Evolutionary conservation across 805 yeast species (phyloP), one percentile per base, ranked within the genome.

Genomic region (Ogataea thermomethanolica): DNA sequence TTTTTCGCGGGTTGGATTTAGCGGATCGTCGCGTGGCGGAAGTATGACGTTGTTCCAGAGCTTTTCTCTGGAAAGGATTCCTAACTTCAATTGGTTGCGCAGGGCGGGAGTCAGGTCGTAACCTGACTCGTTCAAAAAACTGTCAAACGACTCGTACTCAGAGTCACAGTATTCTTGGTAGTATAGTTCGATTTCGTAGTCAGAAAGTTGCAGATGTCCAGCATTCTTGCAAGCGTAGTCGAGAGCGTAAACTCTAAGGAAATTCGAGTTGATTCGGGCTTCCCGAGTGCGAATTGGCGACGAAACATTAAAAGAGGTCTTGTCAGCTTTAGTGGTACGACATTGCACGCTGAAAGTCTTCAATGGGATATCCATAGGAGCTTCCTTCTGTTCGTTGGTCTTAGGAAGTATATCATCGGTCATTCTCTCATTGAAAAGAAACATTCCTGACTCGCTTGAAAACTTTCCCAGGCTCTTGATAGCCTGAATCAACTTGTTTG

Each of bases 1-100:
- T 9, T 38, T 45, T 7, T 29, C 43, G 12, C 45, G 44, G 4
- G 39, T 22, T 7, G 29, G 33, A 25, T 13, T 31, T 11, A 20
- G 20, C 11, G 41, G 13, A 33, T 78, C 84, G 1, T 46, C 42
- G 31, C 82, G 61, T 17, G 83, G 81, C 4, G 73, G 70, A 24
- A 79, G 54, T 5, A 78, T 65, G 11, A 78, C 79, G 36, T 65
- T 67, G 26, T 66, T 64, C 81, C 81, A 77, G 33, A 78, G 56
- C 51, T 74, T 71, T 32, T 75, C 76, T 39, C 76, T 61, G 3
- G 76, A 66, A 12, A 66, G 41, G 7, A 65, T 53, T 1, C 74
- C 73, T 15, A 76, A 49, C 34, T 62, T 66, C 4, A 64, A 29
- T 9, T 34, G 37, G 5, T 31, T 33, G 10, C 44, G 38, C 23